A percentile compares a stretch with the other conserved stretches of the same genome.
phyloP scores from a whole-genome alignment of 495 filamentous ascomycete species.

The Hypoxylon cercidicola region DNA sequence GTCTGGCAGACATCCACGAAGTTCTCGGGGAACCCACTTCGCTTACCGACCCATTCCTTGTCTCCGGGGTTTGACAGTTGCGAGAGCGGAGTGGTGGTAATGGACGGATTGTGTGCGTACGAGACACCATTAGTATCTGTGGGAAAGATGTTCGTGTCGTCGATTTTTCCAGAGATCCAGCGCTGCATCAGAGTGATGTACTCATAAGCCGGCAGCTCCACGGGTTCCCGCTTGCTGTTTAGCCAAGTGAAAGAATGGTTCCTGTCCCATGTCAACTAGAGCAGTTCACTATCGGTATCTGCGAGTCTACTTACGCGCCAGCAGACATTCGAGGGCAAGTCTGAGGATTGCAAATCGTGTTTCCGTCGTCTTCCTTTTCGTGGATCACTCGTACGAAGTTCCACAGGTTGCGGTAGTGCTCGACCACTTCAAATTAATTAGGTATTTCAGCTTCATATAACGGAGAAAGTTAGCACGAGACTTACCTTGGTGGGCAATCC shows the following conservation, averaged over 20 bases:
- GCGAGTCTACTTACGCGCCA: conserved; percentile 73
- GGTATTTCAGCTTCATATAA: conserved; percentile 1
- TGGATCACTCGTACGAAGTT: conserved; percentile 85
- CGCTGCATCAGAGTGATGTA: conserved; percentile 93
- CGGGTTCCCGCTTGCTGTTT: conserved; percentile 69
- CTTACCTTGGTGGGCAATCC: conserved; percentile 93
- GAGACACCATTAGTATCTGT: conserved; percentile 71
- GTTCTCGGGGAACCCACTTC: conserved; percentile 85
- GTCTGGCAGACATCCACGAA: conserved; percentile 88
- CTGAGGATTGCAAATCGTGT: conserved; percentile 80
- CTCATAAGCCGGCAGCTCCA: conserved; percentile 79
- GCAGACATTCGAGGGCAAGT: conserved; percentile 93
- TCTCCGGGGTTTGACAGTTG: conserved; percentile 67
- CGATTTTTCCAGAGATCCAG: conserved; percentile 92
- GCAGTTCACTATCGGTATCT: conserved; percentile 4
- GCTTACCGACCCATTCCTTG: conserved; percentile 84
- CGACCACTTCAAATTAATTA: conserved; percentile 71
- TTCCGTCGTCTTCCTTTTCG: conserved; percentile 76
- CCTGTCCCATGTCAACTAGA: conserved; percentile 54
- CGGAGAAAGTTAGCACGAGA: conserved; percentile 8
- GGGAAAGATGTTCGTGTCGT: conserved; percentile 86
- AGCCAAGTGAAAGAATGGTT: conserved; percentile 93
- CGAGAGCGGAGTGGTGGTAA: conserved; percentile 68
- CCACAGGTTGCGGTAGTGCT: conserved; percentile 87
- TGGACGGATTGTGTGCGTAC: conserved; percentile 65